Evolutionary conservation across 192 early-diverging fungal species (phyloP).

Genomic region (Coemansia brasiliensis): DNA sequence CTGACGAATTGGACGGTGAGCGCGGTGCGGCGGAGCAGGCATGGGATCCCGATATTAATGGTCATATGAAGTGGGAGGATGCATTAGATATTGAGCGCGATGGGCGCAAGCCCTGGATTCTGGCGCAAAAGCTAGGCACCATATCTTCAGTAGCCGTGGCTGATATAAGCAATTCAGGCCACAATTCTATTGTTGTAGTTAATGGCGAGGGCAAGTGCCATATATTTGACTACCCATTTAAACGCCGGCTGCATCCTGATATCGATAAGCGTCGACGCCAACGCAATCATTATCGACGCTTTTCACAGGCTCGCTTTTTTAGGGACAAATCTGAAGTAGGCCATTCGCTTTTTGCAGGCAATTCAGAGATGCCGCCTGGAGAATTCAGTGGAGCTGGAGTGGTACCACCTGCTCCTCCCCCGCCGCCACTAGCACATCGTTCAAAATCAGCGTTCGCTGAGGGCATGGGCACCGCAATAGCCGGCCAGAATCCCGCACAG

Average conservation of each 20-base stretch:
- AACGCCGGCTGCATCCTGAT: slow-evolving; percentile 45
- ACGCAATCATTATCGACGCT: slow-evolving; percentile 45
- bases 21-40: slow-evolving; percentile 9
- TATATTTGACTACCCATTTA: slow-evolving; percentile 52
- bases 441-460: neutral
- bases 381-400: neutral
- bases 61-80: slow-evolving; percentile 53
- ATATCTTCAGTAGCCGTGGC: slow-evolving; percentile 51
- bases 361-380: neutral
- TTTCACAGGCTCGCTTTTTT: slow-evolving; percentile 53
- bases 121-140: slow-evolving; percentile 53
- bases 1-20: slow-evolving; percentile 15
- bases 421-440: slow-evolving; percentile 12
- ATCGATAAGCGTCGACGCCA: slow-evolving; percentile 38
- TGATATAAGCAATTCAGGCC: slow-evolving; percentile 46
- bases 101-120: slow-evolving; percentile 54
- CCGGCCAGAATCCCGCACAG: neutral
- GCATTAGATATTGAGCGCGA: slow-evolving; percentile 54
- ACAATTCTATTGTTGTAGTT: slow-evolving; percentile 51
- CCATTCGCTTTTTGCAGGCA: slow-evolving; percentile 3
- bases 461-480: neutral
- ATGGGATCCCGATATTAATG: slow-evolving; percentile 16
- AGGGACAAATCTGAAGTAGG: slow-evolving; percentile 27
- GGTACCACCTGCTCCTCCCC: neutral
- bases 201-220: slow-evolving; percentile 55